Evolutionary conservation across 2,329 filamentous ascomycete species (phyloP).

Genomic region (Penicillium capsulatum): DNA sequence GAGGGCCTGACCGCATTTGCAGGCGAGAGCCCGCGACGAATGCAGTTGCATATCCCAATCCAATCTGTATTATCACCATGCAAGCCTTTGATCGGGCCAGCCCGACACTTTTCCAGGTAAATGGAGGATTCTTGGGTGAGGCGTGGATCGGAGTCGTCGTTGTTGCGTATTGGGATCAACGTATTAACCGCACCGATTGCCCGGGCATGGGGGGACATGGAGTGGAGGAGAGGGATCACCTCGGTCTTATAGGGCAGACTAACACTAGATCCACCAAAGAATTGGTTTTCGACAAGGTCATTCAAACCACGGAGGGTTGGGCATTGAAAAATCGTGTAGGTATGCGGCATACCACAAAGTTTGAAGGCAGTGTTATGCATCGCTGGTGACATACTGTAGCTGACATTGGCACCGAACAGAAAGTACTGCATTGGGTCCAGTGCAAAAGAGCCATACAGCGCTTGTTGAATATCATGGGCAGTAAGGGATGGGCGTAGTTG

Average conservation of each 20-base stretch:
- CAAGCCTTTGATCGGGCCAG: conserved; percentile 63
- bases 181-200: conserved; percentile 76
- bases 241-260: conserved; percentile 72
- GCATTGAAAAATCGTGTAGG: conserved; percentile 62
- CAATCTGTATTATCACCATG: conserved; percentile 81
- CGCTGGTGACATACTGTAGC: conserved; percentile 68
- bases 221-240: conserved; percentile 60
- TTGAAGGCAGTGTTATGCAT: conserved; percentile 71
- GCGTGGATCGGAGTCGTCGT: conserved; percentile 49
- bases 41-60: conserved; percentile 71
- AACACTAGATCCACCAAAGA: conserved; percentile 69
- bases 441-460: conserved; percentile 63
- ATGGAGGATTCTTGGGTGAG: conserved; percentile 55
- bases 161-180: conserved; percentile 63
- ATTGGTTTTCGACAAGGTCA: conserved; percentile 59
- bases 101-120: conserved; percentile 57
- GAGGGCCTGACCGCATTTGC: conserved; percentile 60
- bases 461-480: conserved; percentile 58
- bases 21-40: conserved; percentile 67
- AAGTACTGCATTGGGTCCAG: conserved; percentile 68
- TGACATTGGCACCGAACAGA: conserved; percentile 68
- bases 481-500: conserved; percentile 54
- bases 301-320: conserved; percentile 60
- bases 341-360: conserved; percentile 64
- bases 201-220: conserved; percentile 66